Evolutionary conservation across 2,329 filamentous ascomycete genomes (phyloP), one percentile per base, ranked within the genome.

Genomic region (Cladosporium sp.): DNA sequence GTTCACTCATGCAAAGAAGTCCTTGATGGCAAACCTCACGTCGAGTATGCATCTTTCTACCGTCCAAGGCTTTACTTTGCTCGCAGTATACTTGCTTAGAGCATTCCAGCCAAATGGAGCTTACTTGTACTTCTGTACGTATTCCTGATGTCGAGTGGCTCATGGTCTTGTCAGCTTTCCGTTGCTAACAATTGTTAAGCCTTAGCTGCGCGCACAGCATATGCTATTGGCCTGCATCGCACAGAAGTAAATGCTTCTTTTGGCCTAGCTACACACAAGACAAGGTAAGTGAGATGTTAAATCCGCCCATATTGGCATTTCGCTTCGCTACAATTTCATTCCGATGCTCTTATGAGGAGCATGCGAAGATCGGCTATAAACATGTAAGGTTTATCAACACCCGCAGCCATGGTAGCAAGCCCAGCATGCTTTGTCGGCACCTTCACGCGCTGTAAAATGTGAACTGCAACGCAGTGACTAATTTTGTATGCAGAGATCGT

Each of bases 31-130:
- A 2, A 73, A 77, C 20, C 75, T 81, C 51, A 75, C 75, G 17
- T 75, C 75, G 56, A 79, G 77, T 15, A 78, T 79, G 55, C 80
- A 77, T 55, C 71, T 80, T 2, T 70, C 75, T 47, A 80, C 78
- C 0, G 78, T 82, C 2, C 78, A 81, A 62, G 78, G 78, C 1
- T 81, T 80, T 62, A 70, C 77, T 5, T 62, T 81, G 15, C 74
- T 81, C n/a, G 75, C 78, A 0, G 74, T 81, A 60, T 81, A 77
- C 62, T 78, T 81, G 77, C 70, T 82, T 2, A 71, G 78, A 25
- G 76, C 77, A 10, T 80, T 76, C 57, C 75, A 80, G 42, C 76
- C 78, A 10, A 82, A 82, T 58, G 79, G 77, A 1, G 78, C 79
- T 5, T 81, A 79, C 56, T 73, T 81, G 63, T 78, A 80, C 48